Evolutionary conservation across 192 early-diverging fungal genomes (phyloP).

Genomic region (Chytriomyces sp.): DNA sequence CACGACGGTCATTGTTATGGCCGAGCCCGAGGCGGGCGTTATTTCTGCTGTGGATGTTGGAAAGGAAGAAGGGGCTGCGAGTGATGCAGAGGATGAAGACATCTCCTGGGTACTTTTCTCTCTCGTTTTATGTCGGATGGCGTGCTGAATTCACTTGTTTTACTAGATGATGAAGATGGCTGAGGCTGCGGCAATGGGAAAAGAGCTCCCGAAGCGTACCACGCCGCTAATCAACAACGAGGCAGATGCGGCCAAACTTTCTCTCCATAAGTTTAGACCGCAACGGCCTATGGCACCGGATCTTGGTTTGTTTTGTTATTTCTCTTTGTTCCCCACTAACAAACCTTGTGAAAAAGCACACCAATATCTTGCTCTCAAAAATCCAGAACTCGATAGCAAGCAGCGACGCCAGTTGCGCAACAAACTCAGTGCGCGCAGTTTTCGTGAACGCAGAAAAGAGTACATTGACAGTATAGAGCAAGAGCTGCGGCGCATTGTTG

Average conservation of each 20-base stretch:
- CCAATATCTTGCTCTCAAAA: constrained; percentile 23
- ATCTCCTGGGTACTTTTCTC: too few relatives aligned
- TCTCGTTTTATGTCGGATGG: neutral
- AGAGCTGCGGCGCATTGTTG: constrained; percentile 57
- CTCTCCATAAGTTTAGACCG: constrained; percentile 14
- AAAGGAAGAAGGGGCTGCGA: neutral
- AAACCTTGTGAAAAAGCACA: too few relatives aligned
- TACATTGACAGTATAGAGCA: constrained; percentile 65
- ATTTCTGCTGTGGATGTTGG: neutral
- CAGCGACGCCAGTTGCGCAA: constrained; percentile 83
- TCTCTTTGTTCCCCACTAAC: too few relatives aligned
- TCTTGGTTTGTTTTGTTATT: too few relatives aligned
- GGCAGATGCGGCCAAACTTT: neutral
- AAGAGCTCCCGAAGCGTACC: too few relatives aligned
- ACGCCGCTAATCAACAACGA: too few relatives aligned
- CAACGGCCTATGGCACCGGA: constrained; percentile 17
- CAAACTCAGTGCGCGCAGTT: constrained; percentile 85
- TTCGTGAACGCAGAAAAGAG: constrained; percentile 80
- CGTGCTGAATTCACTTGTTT: too few relatives aligned
- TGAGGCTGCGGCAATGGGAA: neutral
- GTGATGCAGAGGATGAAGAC: too few relatives aligned
- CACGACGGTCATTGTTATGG: neutral
- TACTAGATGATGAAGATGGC: constrained; percentile 12
- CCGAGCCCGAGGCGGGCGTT: neutral
- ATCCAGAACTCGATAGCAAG: constrained; percentile 59